Percentiles rank a stretch among this genome's conserved stretches.
Evolutionary conservation across 2,329 filamentous ascomycete genomes (phyloP).

Genomic region (Talaromyces sp.): DNA sequence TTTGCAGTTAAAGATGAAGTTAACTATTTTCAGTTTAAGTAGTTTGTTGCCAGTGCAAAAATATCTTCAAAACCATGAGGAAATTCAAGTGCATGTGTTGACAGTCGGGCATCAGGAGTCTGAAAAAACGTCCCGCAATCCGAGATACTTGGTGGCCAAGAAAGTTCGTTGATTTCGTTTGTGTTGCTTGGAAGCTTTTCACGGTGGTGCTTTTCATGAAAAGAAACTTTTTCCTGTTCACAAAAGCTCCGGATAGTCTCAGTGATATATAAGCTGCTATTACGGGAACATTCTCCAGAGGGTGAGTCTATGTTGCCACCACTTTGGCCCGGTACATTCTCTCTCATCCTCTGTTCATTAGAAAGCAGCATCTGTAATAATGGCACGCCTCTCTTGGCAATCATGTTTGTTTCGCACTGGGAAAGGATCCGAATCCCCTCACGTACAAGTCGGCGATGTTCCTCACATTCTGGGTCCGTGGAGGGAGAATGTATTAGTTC

Average conservation of each 20-base stretch:
- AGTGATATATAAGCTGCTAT: not conserved
- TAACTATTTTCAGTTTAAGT: constrained; percentile 1
- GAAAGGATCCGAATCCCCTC: constrained; percentile 1
- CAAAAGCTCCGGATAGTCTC: constrained; percentile 7
- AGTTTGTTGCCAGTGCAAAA: constrained; percentile 4
- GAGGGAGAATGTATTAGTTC: constrained; percentile 3
- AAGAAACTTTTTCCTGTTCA: not conserved
- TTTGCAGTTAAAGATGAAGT: not conserved
- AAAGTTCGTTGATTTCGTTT: too few relatives aligned
- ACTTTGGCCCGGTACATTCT: not conserved
- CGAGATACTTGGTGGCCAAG: not conserved
- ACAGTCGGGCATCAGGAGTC: not conserved
- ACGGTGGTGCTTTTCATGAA: not conserved
- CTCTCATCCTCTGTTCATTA: constrained; percentile 4
- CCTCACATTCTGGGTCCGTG: not conserved
- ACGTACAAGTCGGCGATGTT: constrained; percentile 4
- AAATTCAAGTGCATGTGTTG: constrained; percentile 2
- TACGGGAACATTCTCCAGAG: too few relatives aligned
- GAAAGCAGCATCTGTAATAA: constrained; percentile 3
- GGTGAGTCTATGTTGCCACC: too few relatives aligned
- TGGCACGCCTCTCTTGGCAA: constrained; percentile 4
- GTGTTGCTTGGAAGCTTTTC: too few relatives aligned
- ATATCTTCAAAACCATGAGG: constrained; percentile 6
- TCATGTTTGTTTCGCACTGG: constrained; percentile 6
- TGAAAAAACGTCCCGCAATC: not conserved